A percentile compares a stretch with the other conserved stretches of the same genome.
phyloP scores from a whole-genome alignment of 164 flowering plant species.

The Dillenia suffruticosa region DNA sequence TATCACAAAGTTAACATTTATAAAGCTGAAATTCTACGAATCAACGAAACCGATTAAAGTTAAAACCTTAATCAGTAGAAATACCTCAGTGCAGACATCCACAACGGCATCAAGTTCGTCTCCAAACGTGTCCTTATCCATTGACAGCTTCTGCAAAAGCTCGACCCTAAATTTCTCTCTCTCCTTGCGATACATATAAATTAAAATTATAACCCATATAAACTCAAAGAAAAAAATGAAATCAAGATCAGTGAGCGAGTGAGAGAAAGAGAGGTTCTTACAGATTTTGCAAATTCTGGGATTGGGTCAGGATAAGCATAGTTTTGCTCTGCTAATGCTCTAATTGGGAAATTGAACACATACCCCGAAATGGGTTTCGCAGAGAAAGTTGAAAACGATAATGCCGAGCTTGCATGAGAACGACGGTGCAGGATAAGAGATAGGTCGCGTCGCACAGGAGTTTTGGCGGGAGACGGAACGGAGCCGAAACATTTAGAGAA shows the following conservation, averaged over 20 bases:
- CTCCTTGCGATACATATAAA: slow-evolving; percentile 29
- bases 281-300: slow-evolving; percentile 50
- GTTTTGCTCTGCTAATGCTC: slow-evolving; percentile 15
- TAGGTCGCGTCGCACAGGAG: slow-evolving; percentile 8
- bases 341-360: slow-evolving; percentile 3
- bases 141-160: slow-evolving; percentile 41
- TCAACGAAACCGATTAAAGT: background rate
- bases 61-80: slow-evolving; percentile 1
- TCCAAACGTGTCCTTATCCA: slow-evolving; percentile 48
- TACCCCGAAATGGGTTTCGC: slow-evolving; percentile 14
- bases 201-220: background rate
- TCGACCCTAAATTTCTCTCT: slow-evolving; percentile 49
- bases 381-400: slow-evolving; percentile 6
- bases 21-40: background rate
- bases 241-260: background rate
- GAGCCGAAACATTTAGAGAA: no score
- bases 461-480: slow-evolving; percentile 5
- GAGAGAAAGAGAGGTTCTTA: slow-evolving; percentile 13
- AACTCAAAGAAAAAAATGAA: background rate
- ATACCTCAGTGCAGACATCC: slow-evolving; percentile 50
- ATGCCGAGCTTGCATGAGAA: background rate
- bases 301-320: slow-evolving; percentile 50
- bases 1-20: slow-evolving; percentile 1
- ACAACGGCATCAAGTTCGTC: slow-evolving; percentile 46
- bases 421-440: slow-evolving; percentile 7